A percentile compares a stretch with the other conserved stretches of the same genome.
phyloP scores from a whole-genome alignment of 75 land plant species.

The Cunninghamia lanceolata region DNA sequence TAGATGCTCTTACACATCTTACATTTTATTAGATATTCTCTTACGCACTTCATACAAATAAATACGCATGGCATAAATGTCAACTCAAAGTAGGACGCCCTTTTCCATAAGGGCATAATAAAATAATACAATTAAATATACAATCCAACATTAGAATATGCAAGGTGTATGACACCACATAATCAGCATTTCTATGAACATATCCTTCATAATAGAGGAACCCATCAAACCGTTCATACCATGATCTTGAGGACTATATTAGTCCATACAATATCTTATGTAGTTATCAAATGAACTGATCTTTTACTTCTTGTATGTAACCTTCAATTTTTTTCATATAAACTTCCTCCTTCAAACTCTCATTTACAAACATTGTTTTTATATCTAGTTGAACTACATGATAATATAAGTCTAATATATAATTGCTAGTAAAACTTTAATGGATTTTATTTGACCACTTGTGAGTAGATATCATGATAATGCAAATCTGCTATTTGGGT shows the following conservation, averaged over 20 bases:
- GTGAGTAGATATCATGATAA: neutral
- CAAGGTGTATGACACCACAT: no score
- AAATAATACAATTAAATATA: no score
- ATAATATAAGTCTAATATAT: neutral
- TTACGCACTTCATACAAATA: no score
- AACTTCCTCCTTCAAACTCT: neutral
- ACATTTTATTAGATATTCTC: no score
- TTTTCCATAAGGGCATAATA: no score
- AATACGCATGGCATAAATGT: no score
- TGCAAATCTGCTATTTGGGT: neutral
- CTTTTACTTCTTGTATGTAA: conserved; percentile 5
- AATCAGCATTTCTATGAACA: neutral
- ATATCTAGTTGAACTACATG: conserved; percentile 14
- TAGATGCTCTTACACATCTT: no score
- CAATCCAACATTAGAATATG: neutral
- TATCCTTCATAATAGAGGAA: conserved; percentile 10
- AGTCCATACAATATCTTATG: neutral
- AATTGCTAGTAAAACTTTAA: conserved; percentile 6
- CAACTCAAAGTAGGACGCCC: no score
- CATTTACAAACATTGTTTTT: conserved; percentile 4
- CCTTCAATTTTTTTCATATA: conserved; percentile 4
- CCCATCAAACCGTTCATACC: conserved; percentile 9
- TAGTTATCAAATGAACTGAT: conserved; percentile 1
- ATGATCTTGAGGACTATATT: neutral
- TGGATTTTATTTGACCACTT: conserved; percentile 3